Base-by-base conservation (phyloP, 169 alveolate species). In the Eimeria nieschulzi region DNA sequence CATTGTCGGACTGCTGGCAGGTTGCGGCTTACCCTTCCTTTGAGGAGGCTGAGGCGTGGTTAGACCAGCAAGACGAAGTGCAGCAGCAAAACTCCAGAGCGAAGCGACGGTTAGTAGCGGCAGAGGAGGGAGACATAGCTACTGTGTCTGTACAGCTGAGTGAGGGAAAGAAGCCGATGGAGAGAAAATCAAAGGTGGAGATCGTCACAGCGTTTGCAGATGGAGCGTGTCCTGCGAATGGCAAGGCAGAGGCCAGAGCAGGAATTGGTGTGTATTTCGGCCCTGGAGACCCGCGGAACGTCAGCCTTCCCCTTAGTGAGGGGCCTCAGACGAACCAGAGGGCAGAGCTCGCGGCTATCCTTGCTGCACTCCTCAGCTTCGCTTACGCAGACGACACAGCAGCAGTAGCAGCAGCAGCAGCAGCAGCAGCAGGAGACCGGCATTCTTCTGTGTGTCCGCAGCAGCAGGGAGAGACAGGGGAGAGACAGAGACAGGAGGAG, bases 311-410 rank as follows among this genome's bases (percentile, higher is more conserved):
- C 9, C 26, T 72, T 5, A 13, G 23, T 19, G 33, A 19, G 61
- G 82, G 82, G 5, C 82, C 82, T 10, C 82, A 72, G 54, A 72
- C 82, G 12, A 72, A 72, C 59, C 82, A 72, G 23, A 72, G 82
- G 26, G 82, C 82, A 72, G 82, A 72, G 59, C 59, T 72, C 6
- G 82, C 82, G 9, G 23, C 82, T 2, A 9, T 72, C 17, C 59
- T 72, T 33, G 59, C 59, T 26, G 82, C 82, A 13, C 59, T 72
- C 21, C 82, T 72, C 15, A n/a, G 25, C 53, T 72, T 72, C 39
- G 61, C 9, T 25, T 19, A 25, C 19, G 10, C 10, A 13, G 82
- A 72, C 9, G 82, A 72, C 59, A 17, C 12, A 10, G 17, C 54
- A 39, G 80, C 80, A n/a, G 66, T 15, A 10, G 66, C 66, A 10